Base-by-base conservation (phyloP, 331 rosid genomes). In the Arachis monticola region DNA sequence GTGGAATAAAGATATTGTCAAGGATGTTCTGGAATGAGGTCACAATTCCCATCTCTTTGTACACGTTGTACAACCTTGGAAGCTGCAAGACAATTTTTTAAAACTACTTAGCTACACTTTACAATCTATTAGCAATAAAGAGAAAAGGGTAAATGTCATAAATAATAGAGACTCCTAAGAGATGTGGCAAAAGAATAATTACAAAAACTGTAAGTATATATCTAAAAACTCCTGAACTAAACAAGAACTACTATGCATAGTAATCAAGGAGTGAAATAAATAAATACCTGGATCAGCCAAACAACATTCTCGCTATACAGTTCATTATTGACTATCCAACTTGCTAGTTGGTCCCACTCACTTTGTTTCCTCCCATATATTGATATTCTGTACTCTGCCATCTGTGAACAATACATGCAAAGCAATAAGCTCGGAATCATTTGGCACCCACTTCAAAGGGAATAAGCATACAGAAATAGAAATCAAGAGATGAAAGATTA, bases 361-460 rank as follows among this genome's bases (percentile, higher is more conserved):
- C 99, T 96, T 81, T 92, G 98, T 88, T 96, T 96, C 87, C 99
- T 86, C 71, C 99, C 99, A 83, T 96, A 92, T 82, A 96, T 90
- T 69, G 99, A 96, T 79, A 96, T 41, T 82, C 99, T 83, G 81
- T 96, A 96, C 64, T 96, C 99, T 52, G 99, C 99, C 99, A 96
- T 96, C 99, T 96, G 92, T 56, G 81, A 50, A 75, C 7, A 42
- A 50, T 48, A 41, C 13, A 61, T 13, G 73, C 42, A 56, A 56
- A 44, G 35, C 72, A 8, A 66, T 1, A 70, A 50, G 59, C 71
- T 44, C 52, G 30, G 41, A 55, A 80, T 44, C 38, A 81, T 22
- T 32, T 42, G 60, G 70, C 47, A 66, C 77, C 79, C 66, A 60
- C 30, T 17, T 67, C 30, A 60, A 76, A 72, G 74, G 73, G 45